These are phyloP conservation scores for Lepidium aucheri DNA, from an alignment of 345 rosid species.

Conservation along the genomic window DNA sequence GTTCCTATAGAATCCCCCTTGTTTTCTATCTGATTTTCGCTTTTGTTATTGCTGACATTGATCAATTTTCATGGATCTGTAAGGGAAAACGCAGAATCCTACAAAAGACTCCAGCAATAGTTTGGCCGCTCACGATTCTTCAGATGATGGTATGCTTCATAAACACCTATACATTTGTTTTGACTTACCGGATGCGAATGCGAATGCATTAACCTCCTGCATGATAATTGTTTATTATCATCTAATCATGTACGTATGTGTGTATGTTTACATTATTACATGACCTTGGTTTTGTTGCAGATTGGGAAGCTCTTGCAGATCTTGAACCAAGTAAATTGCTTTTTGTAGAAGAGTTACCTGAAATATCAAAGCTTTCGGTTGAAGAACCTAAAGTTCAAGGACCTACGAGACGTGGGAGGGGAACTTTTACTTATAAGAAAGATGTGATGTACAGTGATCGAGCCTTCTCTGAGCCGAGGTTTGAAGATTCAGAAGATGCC, in stretches of 20 bases:
- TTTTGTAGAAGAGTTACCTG: slow-evolving; percentile 43
- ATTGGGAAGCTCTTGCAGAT: slow-evolving; percentile 93
- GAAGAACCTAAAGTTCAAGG: slow-evolving; percentile 44
- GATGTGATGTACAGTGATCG: slow-evolving; percentile 55
- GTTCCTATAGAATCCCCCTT: not conserved
- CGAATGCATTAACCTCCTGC: not conserved
- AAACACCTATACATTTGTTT: not conserved
- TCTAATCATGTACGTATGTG: not conserved
- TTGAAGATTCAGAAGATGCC: slow-evolving; percentile 39
- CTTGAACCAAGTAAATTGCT: slow-evolving; percentile 49
- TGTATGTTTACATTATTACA: not conserved
- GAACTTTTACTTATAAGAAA: slow-evolving; percentile 63
- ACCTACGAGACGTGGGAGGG: slow-evolving; percentile 87
- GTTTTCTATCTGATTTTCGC: not conserved
- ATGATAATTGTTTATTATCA: slow-evolving; percentile 2
- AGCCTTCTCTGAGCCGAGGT: slow-evolving; percentile 14
- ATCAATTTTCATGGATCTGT: not conserved
- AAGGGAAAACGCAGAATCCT: slow-evolving; percentile 31
- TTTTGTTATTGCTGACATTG: not conserved
- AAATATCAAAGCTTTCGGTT: slow-evolving; percentile 50
- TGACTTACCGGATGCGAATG: not conserved
- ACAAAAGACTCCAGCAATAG: slow-evolving; percentile 9
- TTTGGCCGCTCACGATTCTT: slow-evolving; percentile 30
- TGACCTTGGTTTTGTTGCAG: slow-evolving; percentile 26
- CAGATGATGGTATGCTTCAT: slow-evolving; percentile 55